Conservation (phyloP, 2,329 filamentous ascomycete species). For the Cyphellophora europaea region DNA sequence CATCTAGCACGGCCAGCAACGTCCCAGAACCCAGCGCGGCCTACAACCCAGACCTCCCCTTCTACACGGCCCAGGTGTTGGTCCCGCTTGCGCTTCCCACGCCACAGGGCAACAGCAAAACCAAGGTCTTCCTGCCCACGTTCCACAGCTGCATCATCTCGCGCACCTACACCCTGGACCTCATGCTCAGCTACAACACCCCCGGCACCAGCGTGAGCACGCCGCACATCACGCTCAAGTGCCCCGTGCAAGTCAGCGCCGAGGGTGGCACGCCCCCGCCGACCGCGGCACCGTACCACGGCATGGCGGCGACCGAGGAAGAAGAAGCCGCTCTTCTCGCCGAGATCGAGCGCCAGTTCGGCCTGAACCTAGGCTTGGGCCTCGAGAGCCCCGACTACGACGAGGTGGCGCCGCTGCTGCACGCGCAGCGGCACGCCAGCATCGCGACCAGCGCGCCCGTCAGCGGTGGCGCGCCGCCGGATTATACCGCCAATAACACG, state of each 20-base stretch:
- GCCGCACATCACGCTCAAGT: slow-evolving; percentile 29
- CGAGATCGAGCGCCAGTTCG: slow-evolving; percentile 16
- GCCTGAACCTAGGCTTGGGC: slow-evolving; percentile 7
- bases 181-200: slow-evolving; percentile 45
- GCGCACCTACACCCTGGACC: slow-evolving; percentile 52
- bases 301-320: neutral
- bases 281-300: neutral
- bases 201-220: slow-evolving; percentile 33
- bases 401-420: slow-evolving; percentile 4
- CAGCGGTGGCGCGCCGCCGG: neutral
- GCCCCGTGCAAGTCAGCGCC: slow-evolving; percentile 33
- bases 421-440: neutral
- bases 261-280: slow-evolving; percentile 12
- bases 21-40: slow-evolving; percentile 20
- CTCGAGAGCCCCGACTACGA: slow-evolving; percentile 13
- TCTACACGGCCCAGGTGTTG: slow-evolving; percentile 54
- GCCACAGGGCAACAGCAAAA: neutral
- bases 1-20: slow-evolving; percentile 19
- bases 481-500: neutral
- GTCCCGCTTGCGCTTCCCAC: slow-evolving; percentile 54
- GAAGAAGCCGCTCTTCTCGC: slow-evolving; percentile 11
- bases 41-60: slow-evolving; percentile 33
- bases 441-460: neutral
- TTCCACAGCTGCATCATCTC: slow-evolving; percentile 61
- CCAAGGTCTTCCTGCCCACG: slow-evolving; percentile 50